Base-by-base conservation (phyloP, 495 filamentous ascomycete genomes). In the Aspergillus ostianus region DNA sequence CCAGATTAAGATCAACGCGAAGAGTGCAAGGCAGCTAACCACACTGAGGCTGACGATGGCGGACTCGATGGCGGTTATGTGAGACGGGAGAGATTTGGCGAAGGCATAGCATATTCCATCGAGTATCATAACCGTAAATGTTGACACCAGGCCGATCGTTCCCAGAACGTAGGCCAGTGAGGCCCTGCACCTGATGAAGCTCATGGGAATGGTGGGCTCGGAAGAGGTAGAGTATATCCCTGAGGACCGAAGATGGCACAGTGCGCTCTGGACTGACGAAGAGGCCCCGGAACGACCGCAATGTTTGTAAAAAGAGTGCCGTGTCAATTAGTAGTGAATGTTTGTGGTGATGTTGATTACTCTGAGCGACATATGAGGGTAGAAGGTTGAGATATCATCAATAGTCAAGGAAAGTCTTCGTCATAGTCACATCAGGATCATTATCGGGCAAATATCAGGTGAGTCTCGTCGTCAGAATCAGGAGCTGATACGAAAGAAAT, bases 41-140 rank as follows among this genome's bases (percentile, higher is more conserved):
- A 61, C 61, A 52, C 70, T 69, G 23, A 78, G 62, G 26, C 61
- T 50, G 32, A 74, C 54, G 15, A 69, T 59, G 29, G 67, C 66
- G 20, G 68, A 61, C 48, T 68, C 72, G 7, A 67, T 60, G 9
- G 63, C 47, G 8, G 57, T 55, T 8, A 57, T 60, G 41, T 56
- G 56, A 2, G 65, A 62, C 23, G 62, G 58, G 7, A 63, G 60
- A 26, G 64, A 61, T 54, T 65, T 60, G 23, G 67, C 67, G 19
- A 56, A 62, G 1, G 64, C 66, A 56, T 68, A 76, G 21, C 63
- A 71, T n/a, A 77, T 47, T 32, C 70, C 73, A 63, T 73, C 68
- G 41, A 76, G 59, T 29, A 80, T 61, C 1, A 70, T 74, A 20
- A 61, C 61, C 47, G 71, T 61, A 30, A 73, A 60, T 7, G 71